phyloP scores from a whole-genome alignment of 306 rosid species.

The Castanea sativa region DNA sequence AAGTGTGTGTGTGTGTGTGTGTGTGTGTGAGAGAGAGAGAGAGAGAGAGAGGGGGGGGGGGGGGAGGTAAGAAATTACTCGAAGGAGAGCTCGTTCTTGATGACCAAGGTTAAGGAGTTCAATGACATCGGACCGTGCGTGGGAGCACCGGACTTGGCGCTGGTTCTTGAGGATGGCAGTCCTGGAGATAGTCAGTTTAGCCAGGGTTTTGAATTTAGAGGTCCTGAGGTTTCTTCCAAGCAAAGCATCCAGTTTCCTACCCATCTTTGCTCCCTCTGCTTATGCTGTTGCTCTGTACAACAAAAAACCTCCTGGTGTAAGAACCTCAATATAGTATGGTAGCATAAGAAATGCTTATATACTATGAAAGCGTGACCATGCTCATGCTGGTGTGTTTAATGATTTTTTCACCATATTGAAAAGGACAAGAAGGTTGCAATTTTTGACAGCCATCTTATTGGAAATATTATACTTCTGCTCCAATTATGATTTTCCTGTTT shows the following conservation, averaged over 20 bases:
- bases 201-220: slow-evolving; percentile 44
- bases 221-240: slow-evolving; percentile 44
- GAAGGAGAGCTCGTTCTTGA: slow-evolving; percentile 62
- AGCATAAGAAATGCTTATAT: background rate
- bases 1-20: background rate
- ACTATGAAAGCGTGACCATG: background rate
- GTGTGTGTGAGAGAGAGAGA: background rate
- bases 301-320: background rate
- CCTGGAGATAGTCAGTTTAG: slow-evolving; percentile 48
- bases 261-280: slow-evolving; percentile 39
- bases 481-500: background rate
- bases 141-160: slow-evolving; percentile 40
- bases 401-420: background rate
- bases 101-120: slow-evolving; percentile 55
- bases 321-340: background rate
- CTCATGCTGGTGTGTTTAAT: background rate
- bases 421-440: background rate
- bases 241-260: slow-evolving; percentile 38
- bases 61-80: slow-evolving; percentile 28
- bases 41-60: background rate
- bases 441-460: background rate
- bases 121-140: slow-evolving; percentile 47
- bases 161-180: slow-evolving; percentile 54
- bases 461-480: background rate
- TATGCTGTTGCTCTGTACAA: background rate